Base-by-base conservation (phyloP, 1,284 basidiomycete species). In the Ustilago hordei region DNA sequence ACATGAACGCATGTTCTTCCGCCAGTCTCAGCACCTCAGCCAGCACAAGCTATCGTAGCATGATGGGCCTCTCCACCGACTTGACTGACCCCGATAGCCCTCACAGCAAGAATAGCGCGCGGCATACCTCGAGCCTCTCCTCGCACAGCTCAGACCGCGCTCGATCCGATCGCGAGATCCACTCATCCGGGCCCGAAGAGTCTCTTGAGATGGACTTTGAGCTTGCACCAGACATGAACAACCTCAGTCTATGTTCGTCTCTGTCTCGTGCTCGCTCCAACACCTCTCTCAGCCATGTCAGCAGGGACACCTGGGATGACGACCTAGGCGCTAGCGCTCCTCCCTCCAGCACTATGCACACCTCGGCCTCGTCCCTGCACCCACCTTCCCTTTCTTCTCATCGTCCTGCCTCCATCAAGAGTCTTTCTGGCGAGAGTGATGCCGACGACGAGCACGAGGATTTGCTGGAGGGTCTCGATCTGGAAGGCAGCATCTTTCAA, bases 391-490 rank as follows among this genome's bases (percentile, higher is more conserved):
- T 54, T 4, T 47, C 69, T 2, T 47, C 57, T 3, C 64, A 57
- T 31, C 64, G 60, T 31, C 41, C 64, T 4, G n/a, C 68, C 31
- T 70, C 65, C 7, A 38, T 17, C 11, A 75, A 70, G 17, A 64
- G 65, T 41, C 8, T 70, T 19, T 71, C 73, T 5, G 64, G 68
- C 39, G 75, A 77, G 45, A 79, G 77, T 52, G 79, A 80, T 41
- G 75, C 67, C 1, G 80, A 82, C 36, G 80, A 81, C 23, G 78
- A 80, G 55, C 73, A 75, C 45, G 80, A 82, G n/a, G 72, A 75
- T 15, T 34, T 78, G 35, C 62, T 80, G 8, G 77, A 78, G 15
- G 79, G 79, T 36, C 60, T 81, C n/a, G 76, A 74, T 12, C 48
- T 81, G 28, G 64, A 67, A 48, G 74, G 73, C 34, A 78, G 77